These are phyloP conservation scores for Hysterangium stoloniferum DNA, from an alignment of 768 basidiomycete genomes.

Conservation along the genomic window DNA sequence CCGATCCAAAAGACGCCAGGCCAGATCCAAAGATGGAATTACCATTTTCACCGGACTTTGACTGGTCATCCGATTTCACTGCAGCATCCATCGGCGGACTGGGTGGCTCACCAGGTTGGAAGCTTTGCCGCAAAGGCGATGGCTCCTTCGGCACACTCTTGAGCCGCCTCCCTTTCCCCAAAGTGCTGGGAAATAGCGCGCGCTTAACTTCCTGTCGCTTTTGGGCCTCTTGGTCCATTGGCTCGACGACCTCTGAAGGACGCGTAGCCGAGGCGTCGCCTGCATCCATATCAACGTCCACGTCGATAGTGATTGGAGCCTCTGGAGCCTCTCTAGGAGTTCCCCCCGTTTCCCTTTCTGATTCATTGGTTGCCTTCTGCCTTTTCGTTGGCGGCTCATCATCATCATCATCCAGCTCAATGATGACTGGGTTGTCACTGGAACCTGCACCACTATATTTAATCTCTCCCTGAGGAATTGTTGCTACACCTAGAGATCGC, in stretches of 20 bases:
- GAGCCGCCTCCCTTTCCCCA: constrained; percentile 19
- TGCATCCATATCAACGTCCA: constrained; percentile 27
- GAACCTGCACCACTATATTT: constrained; percentile 16
- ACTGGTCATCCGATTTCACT: background rate
- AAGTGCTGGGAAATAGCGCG: constrained; percentile 14
- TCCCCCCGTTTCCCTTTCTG: constrained; percentile 13
- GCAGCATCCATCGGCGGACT: constrained; percentile 5
- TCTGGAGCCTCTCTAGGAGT: background rate
- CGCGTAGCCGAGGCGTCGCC: constrained; percentile 15
- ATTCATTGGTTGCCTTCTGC: too few relatives aligned
- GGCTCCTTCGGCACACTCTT: constrained; percentile 67
- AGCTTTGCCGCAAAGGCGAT: constrained; percentile 69
- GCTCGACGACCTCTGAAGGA: constrained; percentile 37
- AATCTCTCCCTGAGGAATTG: constrained; percentile 8
- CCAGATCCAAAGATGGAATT: constrained; percentile 13
- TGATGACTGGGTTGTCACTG: background rate
- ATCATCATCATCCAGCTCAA: constrained; percentile 28
- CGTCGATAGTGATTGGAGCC: constrained; percentile 23
- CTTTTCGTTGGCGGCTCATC: constrained; percentile 37
- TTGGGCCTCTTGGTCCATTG: constrained; percentile 17
- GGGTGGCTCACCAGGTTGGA: constrained; percentile 44
- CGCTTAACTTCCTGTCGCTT: constrained; percentile 15
- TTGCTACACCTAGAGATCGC: constrained; percentile 13
- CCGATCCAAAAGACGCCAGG: background rate
- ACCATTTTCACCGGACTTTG: constrained; percentile 9